These are phyloP conservation scores for Verticillium zaregamsianum DNA, from an alignment of 2,329 filamentous ascomycete species.

Conservation along the genomic window DNA sequence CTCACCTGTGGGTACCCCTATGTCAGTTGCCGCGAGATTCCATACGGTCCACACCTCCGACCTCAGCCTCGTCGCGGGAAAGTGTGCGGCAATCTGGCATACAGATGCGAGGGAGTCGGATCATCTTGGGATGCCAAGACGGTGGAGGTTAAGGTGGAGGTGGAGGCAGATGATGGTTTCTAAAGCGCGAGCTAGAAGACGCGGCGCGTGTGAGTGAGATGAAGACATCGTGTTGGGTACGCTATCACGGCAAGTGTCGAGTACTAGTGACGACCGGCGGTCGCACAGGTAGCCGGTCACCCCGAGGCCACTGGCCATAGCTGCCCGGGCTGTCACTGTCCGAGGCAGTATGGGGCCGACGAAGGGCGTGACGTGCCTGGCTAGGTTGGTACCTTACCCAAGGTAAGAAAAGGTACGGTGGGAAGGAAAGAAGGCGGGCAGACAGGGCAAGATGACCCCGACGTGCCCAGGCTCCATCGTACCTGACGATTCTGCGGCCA, in stretches of 20 bases:
- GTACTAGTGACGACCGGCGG: neutral
- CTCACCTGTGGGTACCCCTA: neutral
- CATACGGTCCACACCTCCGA: neutral
- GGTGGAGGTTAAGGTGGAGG: neutral
- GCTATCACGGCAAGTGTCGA: neutral
- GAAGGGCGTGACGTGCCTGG: neutral
- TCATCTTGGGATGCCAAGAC: neutral
- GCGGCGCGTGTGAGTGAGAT: neutral
- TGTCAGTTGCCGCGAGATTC: neutral
- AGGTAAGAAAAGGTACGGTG: neutral
- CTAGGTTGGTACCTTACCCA: neutral
- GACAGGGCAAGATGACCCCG: neutral
- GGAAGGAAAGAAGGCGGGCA: neutral
- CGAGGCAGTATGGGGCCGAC: neutral
- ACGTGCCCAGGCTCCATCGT: neutral
- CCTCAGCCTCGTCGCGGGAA: neutral
- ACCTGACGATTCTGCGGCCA: neutral
- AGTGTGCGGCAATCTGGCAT: neutral
- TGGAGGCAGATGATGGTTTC: neutral
- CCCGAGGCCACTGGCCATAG: neutral
- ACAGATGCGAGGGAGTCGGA: neutral
- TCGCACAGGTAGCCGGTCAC: neutral
- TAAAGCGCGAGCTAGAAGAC: neutral
- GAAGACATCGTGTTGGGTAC: neutral
- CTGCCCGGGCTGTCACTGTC: neutral